Conservation (phyloP, 345 rosid genomes). For the Lagerstroemia speciosa region DNA sequence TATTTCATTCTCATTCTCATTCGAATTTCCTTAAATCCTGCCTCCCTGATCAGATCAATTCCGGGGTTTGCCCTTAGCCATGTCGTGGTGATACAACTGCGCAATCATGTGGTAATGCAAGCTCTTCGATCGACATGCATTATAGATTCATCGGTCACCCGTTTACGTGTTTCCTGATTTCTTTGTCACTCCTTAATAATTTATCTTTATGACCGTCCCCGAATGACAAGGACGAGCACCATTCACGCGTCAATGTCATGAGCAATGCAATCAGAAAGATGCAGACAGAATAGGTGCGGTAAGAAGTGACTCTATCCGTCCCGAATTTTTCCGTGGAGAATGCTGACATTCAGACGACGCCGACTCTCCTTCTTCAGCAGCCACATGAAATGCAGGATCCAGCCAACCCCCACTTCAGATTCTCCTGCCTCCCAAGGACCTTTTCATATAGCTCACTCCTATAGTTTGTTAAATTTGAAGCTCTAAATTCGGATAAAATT, state of each 20-base stretch:
- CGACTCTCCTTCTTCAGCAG: background rate
- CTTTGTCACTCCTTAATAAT: too few species aligned
- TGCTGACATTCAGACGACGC: background rate
- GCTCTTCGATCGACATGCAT: too few species aligned
- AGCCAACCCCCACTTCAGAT: background rate
- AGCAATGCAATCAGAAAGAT: background rate
- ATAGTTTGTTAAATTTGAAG: too few species aligned
- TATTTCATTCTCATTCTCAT: too few species aligned
- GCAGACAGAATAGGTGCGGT: background rate
- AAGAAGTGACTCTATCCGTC: background rate
- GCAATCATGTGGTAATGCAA: too few species aligned
- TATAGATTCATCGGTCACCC: too few species aligned
- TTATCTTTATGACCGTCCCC: background rate
- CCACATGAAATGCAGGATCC: background rate
- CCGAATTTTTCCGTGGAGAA: background rate
- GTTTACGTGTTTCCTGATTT: too few species aligned
- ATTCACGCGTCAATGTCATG: background rate
- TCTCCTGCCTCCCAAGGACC: background rate
- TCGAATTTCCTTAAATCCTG: too few species aligned
- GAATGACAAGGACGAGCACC: background rate
- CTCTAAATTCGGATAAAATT: too few species aligned
- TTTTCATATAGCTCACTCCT: background rate
- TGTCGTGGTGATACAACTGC: too few species aligned
- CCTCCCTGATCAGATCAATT: too few species aligned
- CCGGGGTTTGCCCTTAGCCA: too few species aligned